phyloP scores from a whole-genome alignment of 371 early-diverging fungal species.

The Homolaphlyctis polyrhiza region DNA sequence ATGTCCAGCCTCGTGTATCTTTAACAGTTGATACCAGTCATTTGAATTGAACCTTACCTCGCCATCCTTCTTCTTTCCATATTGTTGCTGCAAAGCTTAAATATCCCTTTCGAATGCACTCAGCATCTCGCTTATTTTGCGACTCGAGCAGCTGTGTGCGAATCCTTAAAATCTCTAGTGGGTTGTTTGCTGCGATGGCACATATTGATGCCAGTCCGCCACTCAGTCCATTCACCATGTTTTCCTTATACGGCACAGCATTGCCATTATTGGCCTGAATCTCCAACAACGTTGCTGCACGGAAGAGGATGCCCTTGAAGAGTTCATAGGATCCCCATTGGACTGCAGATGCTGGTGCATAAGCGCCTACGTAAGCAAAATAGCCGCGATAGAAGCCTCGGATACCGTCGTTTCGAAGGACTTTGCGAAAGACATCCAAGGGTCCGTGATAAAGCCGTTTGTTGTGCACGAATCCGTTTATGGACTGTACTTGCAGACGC shows the following conservation, averaged over 20 bases:
- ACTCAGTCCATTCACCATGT: conserved; percentile 14
- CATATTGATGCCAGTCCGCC: conserved; percentile 32
- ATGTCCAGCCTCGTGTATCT: conserved; percentile 18
- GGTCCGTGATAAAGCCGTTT: conserved; percentile 8
- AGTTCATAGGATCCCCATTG: conserved; percentile 44
- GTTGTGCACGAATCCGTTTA: conserved; percentile 34
- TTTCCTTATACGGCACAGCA: conserved; percentile 4
- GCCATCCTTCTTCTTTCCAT: conserved; percentile 21
- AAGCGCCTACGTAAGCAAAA: conserved; percentile 32
- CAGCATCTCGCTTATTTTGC: conserved; percentile 22
- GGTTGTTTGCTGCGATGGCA: conserved; percentile 36
- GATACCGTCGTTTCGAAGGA: conserved; percentile 21
- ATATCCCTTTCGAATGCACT: conserved; percentile 25
- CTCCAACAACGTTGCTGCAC: conserved; percentile 3
- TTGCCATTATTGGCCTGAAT: not conserved
- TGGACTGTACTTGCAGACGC: conserved; percentile 34
- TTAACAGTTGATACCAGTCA: conserved; percentile 15
- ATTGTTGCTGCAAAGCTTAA: conserved; percentile 18
- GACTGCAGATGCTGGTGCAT: conserved; percentile 39
- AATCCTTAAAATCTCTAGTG: conserved; percentile 36
- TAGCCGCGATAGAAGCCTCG: conserved; percentile 38
- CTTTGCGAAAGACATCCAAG: conserved; percentile 20
- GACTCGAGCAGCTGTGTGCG: conserved; percentile 35
- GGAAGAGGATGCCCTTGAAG: conserved; percentile 20
- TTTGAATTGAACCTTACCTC: conserved; percentile 9